Base-by-base conservation (phyloP, 2,329 filamentous ascomycete genomes). In the Penicillium sp. region DNA sequence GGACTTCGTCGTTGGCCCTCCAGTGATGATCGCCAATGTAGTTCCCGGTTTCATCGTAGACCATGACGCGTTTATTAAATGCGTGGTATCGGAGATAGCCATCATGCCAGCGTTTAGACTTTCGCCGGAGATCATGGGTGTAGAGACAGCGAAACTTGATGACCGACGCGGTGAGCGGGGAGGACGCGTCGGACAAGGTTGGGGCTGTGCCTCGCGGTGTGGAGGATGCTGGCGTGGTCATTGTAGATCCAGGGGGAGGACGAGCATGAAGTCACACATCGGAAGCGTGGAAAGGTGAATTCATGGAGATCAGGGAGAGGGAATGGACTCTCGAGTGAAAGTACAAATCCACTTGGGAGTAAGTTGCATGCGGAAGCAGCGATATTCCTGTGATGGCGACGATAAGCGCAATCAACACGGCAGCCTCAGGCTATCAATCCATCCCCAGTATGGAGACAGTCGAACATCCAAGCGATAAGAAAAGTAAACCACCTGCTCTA, bases 51-150 rank as follows among this genome's bases (percentile, higher is more conserved):
- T 91, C 87, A 73, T 96, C 92, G 69, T 95, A 94, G 6, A 96
- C 90, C 91, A 97, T 96, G 60, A 95, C 81, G 4, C 91, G 87
- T 71, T 88, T 91, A 79, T 97, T 97, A 84, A 96, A 96, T 0
- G 90, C 89, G 72, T 97, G 93, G 65, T 89, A 96, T 64, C 89
- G 90, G 62, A 97, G 84, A 54, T 87, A 87, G 38, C 94, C 93
- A 88, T 97, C 93, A 70, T 96, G 91, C 93, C 93, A 97, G 61
- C 91, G 83, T 74, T 97, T 97, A 67, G 91, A 88, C 78, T 97
- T 97, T 57, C 91, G 87, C 54, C 88, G 87, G 43, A 96, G 75
- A 72, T 97, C 93, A 72, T 91, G 87, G 1, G 92, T 96, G 76
- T 91, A 97, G 4, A 97, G 86, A 74, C 93, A 97, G 62, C 86